Percentiles rank a stretch among this genome's conserved stretches.
These are phyloP conservation scores for Globisporangium canariense DNA, from an alignment of 352 stramenopile genomes.

Conservation along the genomic window DNA sequence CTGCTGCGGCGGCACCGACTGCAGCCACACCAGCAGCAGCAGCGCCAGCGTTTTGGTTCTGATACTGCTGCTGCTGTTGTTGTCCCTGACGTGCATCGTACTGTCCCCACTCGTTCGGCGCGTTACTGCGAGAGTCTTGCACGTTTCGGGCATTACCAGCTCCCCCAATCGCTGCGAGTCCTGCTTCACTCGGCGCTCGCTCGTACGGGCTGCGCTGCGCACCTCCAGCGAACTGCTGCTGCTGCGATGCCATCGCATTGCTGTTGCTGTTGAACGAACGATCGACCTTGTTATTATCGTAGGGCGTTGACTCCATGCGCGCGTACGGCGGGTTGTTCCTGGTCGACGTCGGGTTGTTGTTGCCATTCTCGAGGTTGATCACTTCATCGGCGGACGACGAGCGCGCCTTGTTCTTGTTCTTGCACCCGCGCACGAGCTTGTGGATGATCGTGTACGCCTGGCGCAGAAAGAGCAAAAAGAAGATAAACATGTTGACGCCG, in stretches of 20 bases:
- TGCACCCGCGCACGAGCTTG: conserved; percentile 52
- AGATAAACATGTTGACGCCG: conserved; percentile 80
- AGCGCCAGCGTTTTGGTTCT: conserved; percentile 10
- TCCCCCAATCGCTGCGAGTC: not conserved
- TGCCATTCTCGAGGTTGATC: conserved; percentile 56
- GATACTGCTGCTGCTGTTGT: conserved; percentile 8
- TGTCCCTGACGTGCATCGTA: conserved; percentile 12
- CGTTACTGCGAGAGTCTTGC: conserved; percentile 1
- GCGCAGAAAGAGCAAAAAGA: conserved; percentile 73
- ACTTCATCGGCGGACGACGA: conserved; percentile 26
- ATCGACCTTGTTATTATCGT: conserved; percentile 12
- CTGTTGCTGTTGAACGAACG: conserved; percentile 5
- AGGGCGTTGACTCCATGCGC: conserved; percentile 19
- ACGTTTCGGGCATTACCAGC: not conserved
- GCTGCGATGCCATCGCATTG: not conserved
- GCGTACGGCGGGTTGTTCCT: conserved; percentile 16
- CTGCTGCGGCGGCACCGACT: conserved; percentile 9
- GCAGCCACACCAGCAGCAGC: conserved; percentile 7
- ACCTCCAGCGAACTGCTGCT: conserved; percentile 13
- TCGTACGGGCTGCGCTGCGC: conserved; percentile 11
- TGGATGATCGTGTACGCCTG: conserved; percentile 77
- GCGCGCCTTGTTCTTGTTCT: conserved; percentile 33
- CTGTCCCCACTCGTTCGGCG: conserved; percentile 5
- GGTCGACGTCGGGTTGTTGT: conserved; percentile 14
- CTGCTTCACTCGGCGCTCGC: not conserved